These are phyloP conservation scores for Neltuma alba DNA, from an alignment of 306 rosid species.

Conservation along the genomic window DNA sequence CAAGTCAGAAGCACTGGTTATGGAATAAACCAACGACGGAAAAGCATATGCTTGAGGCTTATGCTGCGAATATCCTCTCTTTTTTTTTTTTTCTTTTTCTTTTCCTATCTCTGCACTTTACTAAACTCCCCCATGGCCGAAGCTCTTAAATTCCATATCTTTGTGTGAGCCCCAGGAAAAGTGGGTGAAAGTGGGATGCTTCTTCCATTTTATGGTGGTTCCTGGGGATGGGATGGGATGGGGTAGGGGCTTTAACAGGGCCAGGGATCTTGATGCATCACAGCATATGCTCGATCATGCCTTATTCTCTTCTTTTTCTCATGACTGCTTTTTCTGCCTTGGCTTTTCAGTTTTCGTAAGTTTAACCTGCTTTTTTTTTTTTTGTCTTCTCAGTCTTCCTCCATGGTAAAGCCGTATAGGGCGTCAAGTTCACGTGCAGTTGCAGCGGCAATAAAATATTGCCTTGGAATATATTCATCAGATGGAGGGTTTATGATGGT, in stretches of 20 bases:
- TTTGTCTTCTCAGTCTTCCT: too few species aligned
- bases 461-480: too few species aligned
- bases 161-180: conserved; percentile 5
- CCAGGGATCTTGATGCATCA: too few species aligned
- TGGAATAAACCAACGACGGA: conserved; percentile 46
- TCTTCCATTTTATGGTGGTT: conserved; percentile 37
- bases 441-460: too few species aligned
- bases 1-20: conserved; percentile 14
- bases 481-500: too few species aligned
- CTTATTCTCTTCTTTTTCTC: conserved; percentile 30
- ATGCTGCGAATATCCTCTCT: conserved; percentile 18
- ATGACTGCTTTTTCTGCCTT: background rate
- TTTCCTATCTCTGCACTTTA: background rate
- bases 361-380: background rate
- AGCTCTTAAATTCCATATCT: too few species aligned
- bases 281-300: conserved; percentile 40
- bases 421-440: too few species aligned
- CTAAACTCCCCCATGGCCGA: background rate
- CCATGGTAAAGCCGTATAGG: too few species aligned
- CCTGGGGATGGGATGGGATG: conserved; percentile 20
- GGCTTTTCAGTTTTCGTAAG: conserved; percentile 26
- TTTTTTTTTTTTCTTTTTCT: background rate
- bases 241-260: too few species aligned
- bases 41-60: conserved; percentile 52
- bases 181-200: conserved; percentile 43